Evolutionary conservation across 768 basidiomycete species (phyloP).

Genomic region (Steccherinum ochraceum): DNA sequence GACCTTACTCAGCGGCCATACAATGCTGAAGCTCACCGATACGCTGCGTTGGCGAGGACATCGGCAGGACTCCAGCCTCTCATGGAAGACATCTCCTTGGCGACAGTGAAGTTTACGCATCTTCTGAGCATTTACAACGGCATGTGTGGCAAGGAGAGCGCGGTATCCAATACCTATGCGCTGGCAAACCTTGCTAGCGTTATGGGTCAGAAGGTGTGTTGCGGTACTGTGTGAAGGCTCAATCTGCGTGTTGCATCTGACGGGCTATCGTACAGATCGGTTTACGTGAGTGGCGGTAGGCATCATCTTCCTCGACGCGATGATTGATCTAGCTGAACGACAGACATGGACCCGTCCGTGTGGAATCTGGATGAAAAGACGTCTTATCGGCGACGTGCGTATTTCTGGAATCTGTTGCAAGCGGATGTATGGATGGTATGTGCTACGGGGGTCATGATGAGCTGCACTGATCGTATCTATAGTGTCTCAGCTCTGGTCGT

Average conservation of each 20-base stretch:
- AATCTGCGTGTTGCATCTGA: too few species aligned
- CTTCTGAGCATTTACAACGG: slow-evolving; percentile 62
- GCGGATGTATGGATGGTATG: slow-evolving; percentile 47
- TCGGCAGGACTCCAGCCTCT: slow-evolving; percentile 57
- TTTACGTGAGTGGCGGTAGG: slow-evolving; percentile 16
- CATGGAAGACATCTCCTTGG: slow-evolving; percentile 58
- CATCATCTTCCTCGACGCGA: background rate
- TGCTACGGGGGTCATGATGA: slow-evolving; percentile 11
- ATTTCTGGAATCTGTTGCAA: slow-evolving; percentile 49
- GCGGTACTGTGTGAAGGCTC: background rate
- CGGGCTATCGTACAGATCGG: slow-evolving; percentile 13
- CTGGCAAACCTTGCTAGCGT: slow-evolving; percentile 14
- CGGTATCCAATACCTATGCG: slow-evolving; percentile 50
- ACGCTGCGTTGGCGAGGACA: slow-evolving; percentile 52
- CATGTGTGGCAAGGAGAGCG: slow-evolving; percentile 56
- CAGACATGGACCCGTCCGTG: slow-evolving; percentile 43
- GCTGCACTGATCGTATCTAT: slow-evolving; percentile 1
- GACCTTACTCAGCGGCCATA: slow-evolving; percentile 20
- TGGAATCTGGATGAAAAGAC: slow-evolving; percentile 46
- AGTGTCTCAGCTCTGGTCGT: slow-evolving; percentile 63
- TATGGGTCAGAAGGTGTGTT: slow-evolving; percentile 16
- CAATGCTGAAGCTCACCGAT: slow-evolving; percentile 40
- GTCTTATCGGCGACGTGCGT: slow-evolving; percentile 45
- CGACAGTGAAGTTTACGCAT: slow-evolving; percentile 64
- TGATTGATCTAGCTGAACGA: slow-evolving; percentile 17